Conservation (phyloP, 352 stramenopile genomes). For the Phytophthora cryptogea region DNA sequence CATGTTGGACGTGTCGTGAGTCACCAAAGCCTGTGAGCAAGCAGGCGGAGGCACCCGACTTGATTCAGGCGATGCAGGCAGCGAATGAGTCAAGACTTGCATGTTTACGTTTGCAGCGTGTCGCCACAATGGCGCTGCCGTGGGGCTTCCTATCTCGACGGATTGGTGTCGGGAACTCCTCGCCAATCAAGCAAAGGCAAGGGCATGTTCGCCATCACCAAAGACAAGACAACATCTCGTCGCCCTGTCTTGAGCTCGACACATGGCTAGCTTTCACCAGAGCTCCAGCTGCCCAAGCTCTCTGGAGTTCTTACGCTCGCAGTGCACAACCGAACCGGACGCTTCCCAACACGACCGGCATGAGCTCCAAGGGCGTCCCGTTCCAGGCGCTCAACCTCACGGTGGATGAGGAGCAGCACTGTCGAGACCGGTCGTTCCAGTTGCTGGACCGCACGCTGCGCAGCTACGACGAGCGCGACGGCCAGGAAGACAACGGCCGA, state of each 20-base stretch:
- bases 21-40: background rate
- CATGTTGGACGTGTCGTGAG: background rate
- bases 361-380: conserved; percentile 8
- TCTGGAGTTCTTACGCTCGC: conserved; percentile 3
- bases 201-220: conserved; percentile 25
- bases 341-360: conserved; percentile 5
- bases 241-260: conserved; percentile 20
- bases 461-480: conserved; percentile 35
- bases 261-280: conserved; percentile 17
- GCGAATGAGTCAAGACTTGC: conserved; percentile 20
- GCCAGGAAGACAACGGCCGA: conserved; percentile 17
- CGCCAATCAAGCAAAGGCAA: conserved; percentile 17
- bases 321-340: conserved; percentile 19
- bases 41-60: background rate
- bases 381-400: conserved; percentile 29
- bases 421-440: conserved; percentile 31
- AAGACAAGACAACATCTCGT: conserved; percentile 20
- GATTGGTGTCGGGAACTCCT: background rate
- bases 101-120: conserved; percentile 12
- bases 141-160: conserved; percentile 4
- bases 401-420: conserved; percentile 30
- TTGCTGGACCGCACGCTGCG: conserved; percentile 37
- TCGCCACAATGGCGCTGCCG: conserved; percentile 6
- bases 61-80: background rate
- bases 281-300: conserved; percentile 24